Percentiles rank a stretch among this genome's conserved stretches.
Evolutionary conservation across 208 protist species (phyloP).

Genomic region (Naegleria lovaniensis): DNA sequence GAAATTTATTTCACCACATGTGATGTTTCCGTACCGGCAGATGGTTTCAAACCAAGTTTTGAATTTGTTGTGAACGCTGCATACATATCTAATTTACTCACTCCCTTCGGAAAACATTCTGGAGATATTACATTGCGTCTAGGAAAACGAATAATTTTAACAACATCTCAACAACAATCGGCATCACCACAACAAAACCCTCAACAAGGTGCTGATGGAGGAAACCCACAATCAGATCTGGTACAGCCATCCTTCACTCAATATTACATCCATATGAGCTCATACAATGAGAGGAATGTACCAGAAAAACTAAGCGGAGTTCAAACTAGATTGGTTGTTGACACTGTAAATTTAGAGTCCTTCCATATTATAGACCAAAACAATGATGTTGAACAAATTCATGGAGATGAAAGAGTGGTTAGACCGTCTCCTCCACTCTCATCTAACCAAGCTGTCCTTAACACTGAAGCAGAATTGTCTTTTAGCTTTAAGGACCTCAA

Average conservation of each 20-base stretch:
- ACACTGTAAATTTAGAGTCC: background rate
- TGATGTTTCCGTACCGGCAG: background rate
- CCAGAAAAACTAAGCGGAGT: background rate
- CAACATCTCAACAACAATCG: background rate
- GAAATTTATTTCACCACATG: background rate
- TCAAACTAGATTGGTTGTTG: background rate
- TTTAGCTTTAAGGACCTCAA: background rate
- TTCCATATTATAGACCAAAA: background rate
- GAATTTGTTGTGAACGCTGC: background rate
- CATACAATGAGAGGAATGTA: background rate
- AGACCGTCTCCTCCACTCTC: background rate
- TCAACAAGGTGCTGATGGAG: background rate
- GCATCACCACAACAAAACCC: background rate
- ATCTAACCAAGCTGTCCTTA: background rate
- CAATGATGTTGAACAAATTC: background rate
- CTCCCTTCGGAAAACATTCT: background rate
- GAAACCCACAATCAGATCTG: too few relatives aligned
- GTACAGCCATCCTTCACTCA: background rate
- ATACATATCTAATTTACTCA: background rate
- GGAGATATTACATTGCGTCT: background rate
- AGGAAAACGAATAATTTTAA: background rate
- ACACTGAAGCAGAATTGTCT: background rate
- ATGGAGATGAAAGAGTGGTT: too few relatives aligned
- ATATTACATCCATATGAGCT: background rate
- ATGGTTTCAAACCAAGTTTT: background rate